Conservation (phyloP, 768 basidiomycete species). For the Termitomyces sp. region DNA sequence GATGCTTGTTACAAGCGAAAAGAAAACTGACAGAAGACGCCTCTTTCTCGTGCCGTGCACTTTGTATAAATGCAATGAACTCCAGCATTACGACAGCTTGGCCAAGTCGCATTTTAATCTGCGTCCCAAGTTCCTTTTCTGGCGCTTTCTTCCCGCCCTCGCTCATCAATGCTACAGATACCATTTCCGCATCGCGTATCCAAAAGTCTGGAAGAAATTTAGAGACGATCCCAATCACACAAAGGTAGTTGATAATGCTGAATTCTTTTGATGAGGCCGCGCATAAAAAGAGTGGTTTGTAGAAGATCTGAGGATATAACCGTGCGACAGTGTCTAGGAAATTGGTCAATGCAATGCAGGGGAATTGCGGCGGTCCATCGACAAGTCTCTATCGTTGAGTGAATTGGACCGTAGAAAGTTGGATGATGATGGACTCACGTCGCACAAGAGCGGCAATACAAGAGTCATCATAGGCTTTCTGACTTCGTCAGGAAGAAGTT, state of each 20-base stretch:
- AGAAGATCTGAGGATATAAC: slow-evolving; percentile 57
- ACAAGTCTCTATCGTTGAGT: slow-evolving; percentile 48
- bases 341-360: slow-evolving; percentile 38
- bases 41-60: slow-evolving; percentile 36
- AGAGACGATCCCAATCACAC: slow-evolving; percentile 43
- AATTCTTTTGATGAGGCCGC: slow-evolving; percentile 59
- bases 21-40: slow-evolving; percentile 24
- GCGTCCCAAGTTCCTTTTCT: slow-evolving; percentile 16
- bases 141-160: slow-evolving; percentile 25
- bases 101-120: slow-evolving; percentile 52
- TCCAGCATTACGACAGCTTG: slow-evolving; percentile 60
- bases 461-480: slow-evolving; percentile 32
- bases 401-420: slow-evolving; percentile 15
- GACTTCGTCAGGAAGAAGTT: slow-evolving; percentile 41
- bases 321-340: slow-evolving; percentile 48
- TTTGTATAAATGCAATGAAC: slow-evolving; percentile 47
- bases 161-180: slow-evolving; percentile 62
- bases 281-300: slow-evolving; percentile 65
- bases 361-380: slow-evolving; percentile 44
- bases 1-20: background rate
- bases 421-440: slow-evolving; percentile 29
- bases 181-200: slow-evolving; percentile 69
- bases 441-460: slow-evolving; percentile 41
- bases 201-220: slow-evolving; percentile 58
- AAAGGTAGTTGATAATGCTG: slow-evolving; percentile 54